Conservation (phyloP, 2,329 filamentous ascomycete genomes). For the Zymoseptoria pseudotritici region DNA sequence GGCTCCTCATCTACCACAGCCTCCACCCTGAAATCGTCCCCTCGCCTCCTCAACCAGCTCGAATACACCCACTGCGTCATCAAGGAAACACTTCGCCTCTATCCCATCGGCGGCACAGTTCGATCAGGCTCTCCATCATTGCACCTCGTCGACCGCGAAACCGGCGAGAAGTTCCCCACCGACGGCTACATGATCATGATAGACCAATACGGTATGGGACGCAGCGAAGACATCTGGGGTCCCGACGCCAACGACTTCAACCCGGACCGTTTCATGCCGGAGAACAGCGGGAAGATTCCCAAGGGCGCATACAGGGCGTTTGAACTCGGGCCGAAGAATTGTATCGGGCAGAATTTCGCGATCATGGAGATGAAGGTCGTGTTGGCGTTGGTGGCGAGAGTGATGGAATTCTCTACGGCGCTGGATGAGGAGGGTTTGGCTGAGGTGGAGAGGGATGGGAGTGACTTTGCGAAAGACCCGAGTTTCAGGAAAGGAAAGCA, state of each 20-base stretch:
- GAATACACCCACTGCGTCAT: constrained; percentile 45
- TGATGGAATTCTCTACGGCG: constrained; percentile 41
- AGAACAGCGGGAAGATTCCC: constrained; percentile 22
- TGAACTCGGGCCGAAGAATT: constrained; percentile 46
- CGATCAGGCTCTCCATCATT: constrained; percentile 29
- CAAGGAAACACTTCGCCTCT: constrained; percentile 47
- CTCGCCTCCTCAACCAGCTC: constrained; percentile 44
- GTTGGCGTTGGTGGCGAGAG: constrained; percentile 41
- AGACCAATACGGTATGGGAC: constrained; percentile 31
- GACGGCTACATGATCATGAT: constrained; percentile 38
- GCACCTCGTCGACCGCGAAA: constrained; percentile 35
- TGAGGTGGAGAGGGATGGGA: constrained; percentile 27
- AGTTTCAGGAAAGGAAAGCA: constrained; percentile 17
- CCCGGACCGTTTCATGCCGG: constrained; percentile 40
- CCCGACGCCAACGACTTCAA: constrained; percentile 36
- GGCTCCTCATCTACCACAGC: constrained; percentile 24
- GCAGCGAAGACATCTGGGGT: constrained; percentile 32
- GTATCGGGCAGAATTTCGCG: constrained; percentile 49
- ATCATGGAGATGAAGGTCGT: constrained; percentile 45
- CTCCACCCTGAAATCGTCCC: constrained; percentile 34
- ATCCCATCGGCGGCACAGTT: constrained; percentile 39
- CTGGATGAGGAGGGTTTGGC: constrained; percentile 26
- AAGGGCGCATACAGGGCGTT: constrained; percentile 48
- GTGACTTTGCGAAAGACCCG: constrained; percentile 21
- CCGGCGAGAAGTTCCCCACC: constrained; percentile 36